phyloP scores from a whole-genome alignment of 163 green algal species.

The Scenedesmus sp. region DNA sequence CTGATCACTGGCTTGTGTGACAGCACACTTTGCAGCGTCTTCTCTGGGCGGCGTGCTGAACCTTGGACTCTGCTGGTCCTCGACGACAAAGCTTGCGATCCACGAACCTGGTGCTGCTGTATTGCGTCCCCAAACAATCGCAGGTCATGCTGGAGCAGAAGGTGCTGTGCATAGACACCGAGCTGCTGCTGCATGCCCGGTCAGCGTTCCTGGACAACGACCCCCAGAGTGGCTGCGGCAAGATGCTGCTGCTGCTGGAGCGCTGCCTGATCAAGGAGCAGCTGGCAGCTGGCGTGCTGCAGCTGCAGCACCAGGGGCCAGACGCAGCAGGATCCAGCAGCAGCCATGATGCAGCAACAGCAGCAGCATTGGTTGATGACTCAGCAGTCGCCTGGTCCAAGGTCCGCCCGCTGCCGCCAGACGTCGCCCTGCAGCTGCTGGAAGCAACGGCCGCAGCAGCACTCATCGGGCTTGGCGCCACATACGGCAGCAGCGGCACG shows the following conservation, averaged over 20 bases:
- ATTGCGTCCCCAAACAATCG: background rate
- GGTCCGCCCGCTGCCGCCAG: constrained; percentile 29
- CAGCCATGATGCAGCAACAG: background rate
- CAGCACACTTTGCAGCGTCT: no score
- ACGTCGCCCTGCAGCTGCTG: constrained; percentile 33
- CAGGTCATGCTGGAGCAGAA: background rate
- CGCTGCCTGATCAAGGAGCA: constrained; percentile 44
- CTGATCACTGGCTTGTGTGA: no score
- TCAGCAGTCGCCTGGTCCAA: constrained; percentile 33
- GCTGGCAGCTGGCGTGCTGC: constrained; percentile 23
- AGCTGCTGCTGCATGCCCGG: constrained; percentile 27
- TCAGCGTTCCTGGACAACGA: background rate
- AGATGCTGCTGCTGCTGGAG: constrained; percentile 43
- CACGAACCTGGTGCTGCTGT: background rate
- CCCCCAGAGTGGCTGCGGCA: background rate
- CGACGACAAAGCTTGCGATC: no score
- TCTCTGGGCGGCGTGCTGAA: no score
- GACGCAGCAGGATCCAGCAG: background rate
- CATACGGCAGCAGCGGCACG: background rate
- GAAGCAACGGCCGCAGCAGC: constrained; percentile 3
- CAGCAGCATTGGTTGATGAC: constrained; percentile 13
- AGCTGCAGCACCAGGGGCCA: constrained; percentile 9
- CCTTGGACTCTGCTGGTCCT: no score
- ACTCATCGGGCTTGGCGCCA: background rate
- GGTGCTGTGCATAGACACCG: constrained; percentile 7